Percentiles rank a stretch among this genome's conserved stretches.
Conservation (phyloP, 2,329 filamentous ascomycete species). For the Aspergillus costaricaensis region DNA sequence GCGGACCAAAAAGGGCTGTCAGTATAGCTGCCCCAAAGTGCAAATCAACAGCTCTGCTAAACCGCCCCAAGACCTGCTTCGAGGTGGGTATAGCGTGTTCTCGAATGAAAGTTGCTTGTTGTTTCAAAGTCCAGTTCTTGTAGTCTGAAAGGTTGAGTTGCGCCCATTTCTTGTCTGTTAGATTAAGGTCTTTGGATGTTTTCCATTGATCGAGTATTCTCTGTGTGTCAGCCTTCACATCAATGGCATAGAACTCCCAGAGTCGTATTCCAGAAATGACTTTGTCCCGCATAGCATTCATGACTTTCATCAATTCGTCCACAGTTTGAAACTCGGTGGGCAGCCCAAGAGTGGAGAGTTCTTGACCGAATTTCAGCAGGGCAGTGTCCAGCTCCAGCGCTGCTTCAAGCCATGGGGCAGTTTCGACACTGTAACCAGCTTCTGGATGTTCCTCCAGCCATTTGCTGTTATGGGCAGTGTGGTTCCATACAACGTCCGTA, state of each 20-base stretch:
- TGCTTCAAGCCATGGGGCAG: conserved; percentile 71
- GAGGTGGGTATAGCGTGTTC: conserved; percentile 69
- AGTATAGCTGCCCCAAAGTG: conserved; percentile 68
- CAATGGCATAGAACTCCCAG: conserved; percentile 90
- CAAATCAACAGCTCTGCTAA: conserved; percentile 71
- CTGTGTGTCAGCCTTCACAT: conserved; percentile 72
- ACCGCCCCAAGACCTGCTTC: conserved; percentile 78
- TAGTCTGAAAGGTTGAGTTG: conserved; percentile 49
- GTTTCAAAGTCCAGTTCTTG: conserved; percentile 57
- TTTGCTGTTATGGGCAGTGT: conserved; percentile 91
- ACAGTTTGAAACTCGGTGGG: conserved; percentile 70
- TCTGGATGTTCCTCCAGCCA: conserved; percentile 96
- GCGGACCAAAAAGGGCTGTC: conserved; percentile 68
- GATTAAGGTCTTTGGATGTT: conserved; percentile 38
- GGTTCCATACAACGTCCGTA: conserved; percentile 97
- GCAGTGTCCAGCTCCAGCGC: conserved; percentile 76
- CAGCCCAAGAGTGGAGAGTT: conserved; percentile 68
- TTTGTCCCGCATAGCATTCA: conserved; percentile 79
- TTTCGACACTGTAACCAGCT: conserved; percentile 89
- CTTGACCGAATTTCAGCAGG: conserved; percentile 65
- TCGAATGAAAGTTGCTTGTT: conserved; percentile 62
- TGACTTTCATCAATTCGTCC: conserved; percentile 76
- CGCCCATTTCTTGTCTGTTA: conserved; percentile 17
- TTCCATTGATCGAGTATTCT: conserved; percentile 73
- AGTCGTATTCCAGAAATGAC: conserved; percentile 76